These are phyloP conservation scores for Erodium moschatum DNA, from an alignment of 441 rosid genomes.

Conservation along the genomic window DNA sequence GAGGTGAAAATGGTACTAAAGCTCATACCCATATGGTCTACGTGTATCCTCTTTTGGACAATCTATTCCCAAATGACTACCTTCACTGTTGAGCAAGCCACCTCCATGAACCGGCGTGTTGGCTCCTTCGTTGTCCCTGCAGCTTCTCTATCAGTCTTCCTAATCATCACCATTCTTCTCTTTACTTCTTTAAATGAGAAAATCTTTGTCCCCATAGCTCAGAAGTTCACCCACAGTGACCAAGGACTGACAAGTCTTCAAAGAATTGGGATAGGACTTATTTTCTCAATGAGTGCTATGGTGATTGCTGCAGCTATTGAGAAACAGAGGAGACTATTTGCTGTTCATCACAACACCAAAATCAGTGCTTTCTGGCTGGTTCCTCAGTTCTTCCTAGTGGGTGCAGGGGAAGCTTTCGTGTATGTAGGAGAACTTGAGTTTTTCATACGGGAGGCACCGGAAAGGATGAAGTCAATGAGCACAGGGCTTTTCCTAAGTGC, in stretches of 20 bases:
- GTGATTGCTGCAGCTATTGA: conserved; percentile 52
- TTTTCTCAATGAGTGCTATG: conserved; percentile 58
- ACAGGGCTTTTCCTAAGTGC: conserved; percentile 39
- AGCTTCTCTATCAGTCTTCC: conserved; percentile 56
- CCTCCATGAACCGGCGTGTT: conserved; percentile 51
- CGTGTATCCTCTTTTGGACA: conserved; percentile 81
- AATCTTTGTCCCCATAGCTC: conserved; percentile 53
- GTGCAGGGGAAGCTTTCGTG: conserved; percentile 41
- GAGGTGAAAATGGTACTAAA: conserved; percentile 72
- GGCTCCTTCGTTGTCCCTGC: conserved; percentile 54
- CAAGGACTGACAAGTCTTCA: conserved; percentile 79
- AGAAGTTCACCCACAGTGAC: conserved; percentile 41
- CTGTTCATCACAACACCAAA: conserved; percentile 16
- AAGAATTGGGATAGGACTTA: conserved; percentile 69
- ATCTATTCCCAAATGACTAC: conserved; percentile 86
- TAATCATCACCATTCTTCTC: conserved; percentile 54
- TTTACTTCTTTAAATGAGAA: conserved; percentile 78
- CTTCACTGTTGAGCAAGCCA: conserved; percentile 75
- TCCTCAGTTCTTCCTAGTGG: conserved; percentile 41
- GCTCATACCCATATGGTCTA: conserved; percentile 75
- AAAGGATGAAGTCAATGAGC: conserved; percentile 40
- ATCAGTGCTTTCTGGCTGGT: conserved; percentile 29
- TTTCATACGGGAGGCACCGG: conserved; percentile 37
- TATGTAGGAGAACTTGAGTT: conserved; percentile 46
- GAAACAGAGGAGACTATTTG: conserved; percentile 40